Evolutionary conservation across 257 asterid species (phyloP), one percentile per base, ranked within the genome.

Genomic region (Solanum chmielewskii): DNA sequence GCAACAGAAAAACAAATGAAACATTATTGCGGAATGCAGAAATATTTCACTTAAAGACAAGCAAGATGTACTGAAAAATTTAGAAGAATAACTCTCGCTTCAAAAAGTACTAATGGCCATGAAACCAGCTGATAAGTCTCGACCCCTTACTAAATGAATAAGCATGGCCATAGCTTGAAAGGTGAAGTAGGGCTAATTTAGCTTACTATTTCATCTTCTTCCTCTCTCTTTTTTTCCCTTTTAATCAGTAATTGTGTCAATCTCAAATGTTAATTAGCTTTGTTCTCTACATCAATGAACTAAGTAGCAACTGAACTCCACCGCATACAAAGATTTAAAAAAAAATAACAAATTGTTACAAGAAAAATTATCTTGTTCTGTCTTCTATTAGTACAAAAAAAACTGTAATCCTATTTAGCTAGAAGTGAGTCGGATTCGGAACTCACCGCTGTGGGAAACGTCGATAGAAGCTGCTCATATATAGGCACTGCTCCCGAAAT

Each of bases 391-490:
- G 56, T 71, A 8, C 15, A 71, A 4, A 71, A 71, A 33, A 71
- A 75, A 76, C 33, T 21, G 42, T 21, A 64, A 23, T 52, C 9
- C 42, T 7, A 80, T 31, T 13, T 31, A 31, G 41, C 56, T 1
- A 20, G 47, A 18, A 33, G 56, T 13, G 59, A 33, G 37, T 69
- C 73, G 27, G 62, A 68, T 76, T 85, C 31, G 47, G 83, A 83
- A 66, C 87, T 90, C 87, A 97, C 99, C 91, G 98, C 92, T 64
- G 99, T 96, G 25, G 99, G 99, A 86, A 89, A 97, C 12, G 94
- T 92, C 85, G 97, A 92, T 74, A 97, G 87, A 80, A 97, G 99
- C 83, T 93, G 95, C 90, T 97, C 99, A 69, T 97, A 97, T 74
- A 95, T 88, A 11, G 97, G 96, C 89, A 91, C 92, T 68, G 99